Evolutionary conservation across 1,284 basidiomycete species (phyloP), one percentile per base, ranked within the genome.

Genomic region (Boletus semigastroideus): DNA sequence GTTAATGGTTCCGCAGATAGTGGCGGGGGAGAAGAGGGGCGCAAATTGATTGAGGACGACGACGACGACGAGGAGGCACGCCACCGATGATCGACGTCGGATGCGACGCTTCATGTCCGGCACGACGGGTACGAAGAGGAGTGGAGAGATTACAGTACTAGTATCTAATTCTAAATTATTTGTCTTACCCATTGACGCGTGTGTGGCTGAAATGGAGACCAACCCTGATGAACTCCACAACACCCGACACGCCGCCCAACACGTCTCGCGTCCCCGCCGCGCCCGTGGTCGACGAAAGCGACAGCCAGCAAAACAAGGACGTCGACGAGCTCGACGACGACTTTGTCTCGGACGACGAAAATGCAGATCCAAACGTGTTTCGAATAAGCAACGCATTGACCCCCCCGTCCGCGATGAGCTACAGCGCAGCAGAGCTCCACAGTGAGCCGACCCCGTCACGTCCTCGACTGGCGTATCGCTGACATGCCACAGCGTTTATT

Each of bases 321-420:
- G 42, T 72, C 5, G 80, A 83, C 57, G 78, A 84, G 51, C 73
- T 81, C 28, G 73, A 80, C 19, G 75, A 76, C 14, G 78, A 78
- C 9, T 70, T 54, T 51, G 63, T 34, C 42, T 65, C 33, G 55
- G 74, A 78, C 1, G 72, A 74, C 19, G 70, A 72, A 19, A 49
- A 60, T 14, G 61, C 66, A 5, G 70, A 75, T 28, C 68, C 74
- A 2, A 72, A 72, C 53, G 66, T 66, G 19, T 84, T 83, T 65
- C 74, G 68, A 56, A 75, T 86, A 51, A 65, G 68, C 20, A 70
- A 76, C 16, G 67, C 74, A 14, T 64, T 86, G 42, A 63, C 61
- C 0, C 68, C 68, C 2, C 75, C 77, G 0, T 55, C 61, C 8
- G 70, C 72, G 0, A 62, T 66, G 53, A 64, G 68, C 27, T 71